Conservation (phyloP, 1,284 basidiomycete genomes). For the Singerocomus inundabilis region DNA sequence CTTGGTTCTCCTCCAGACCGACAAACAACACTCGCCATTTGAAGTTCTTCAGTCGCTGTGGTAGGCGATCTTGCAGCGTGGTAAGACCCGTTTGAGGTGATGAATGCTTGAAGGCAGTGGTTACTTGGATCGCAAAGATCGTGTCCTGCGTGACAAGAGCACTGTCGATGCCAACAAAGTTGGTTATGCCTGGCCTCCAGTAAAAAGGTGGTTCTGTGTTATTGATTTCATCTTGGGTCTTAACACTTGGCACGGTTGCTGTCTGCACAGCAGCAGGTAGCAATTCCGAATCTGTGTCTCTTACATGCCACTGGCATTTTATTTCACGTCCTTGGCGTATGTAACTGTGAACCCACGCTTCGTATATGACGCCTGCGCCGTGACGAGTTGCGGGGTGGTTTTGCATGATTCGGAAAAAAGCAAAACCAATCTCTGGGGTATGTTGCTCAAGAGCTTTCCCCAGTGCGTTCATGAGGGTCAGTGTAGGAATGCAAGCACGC, state of each 20-base stretch:
- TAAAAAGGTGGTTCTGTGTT: neutral
- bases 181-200: neutral
- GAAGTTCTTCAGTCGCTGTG: too few relatives aligned
- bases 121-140: neutral
- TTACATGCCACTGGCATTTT: neutral
- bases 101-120: neutral
- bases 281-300: too few relatives aligned
- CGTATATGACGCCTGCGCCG: neutral
- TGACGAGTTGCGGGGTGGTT: neutral
- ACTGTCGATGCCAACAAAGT: neutral
- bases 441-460: neutral
- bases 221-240: too few relatives aligned
- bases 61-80: too few relatives aligned
- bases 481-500: neutral
- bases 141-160: neutral
- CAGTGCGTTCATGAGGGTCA: neutral
- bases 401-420: neutral
- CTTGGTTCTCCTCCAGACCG: too few relatives aligned
- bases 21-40: too few relatives aligned
- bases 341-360: conserved; percentile 7
- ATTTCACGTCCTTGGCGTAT: neutral
- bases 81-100: too few relatives aligned
- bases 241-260: too few relatives aligned
- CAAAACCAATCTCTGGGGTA: rapidly evolving
- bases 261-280: neutral